Percentiles rank a stretch among this genome's conserved stretches.
Evolutionary conservation across 345 rosid species (phyloP).

Genomic region (Nephelium lappaceum): DNA sequence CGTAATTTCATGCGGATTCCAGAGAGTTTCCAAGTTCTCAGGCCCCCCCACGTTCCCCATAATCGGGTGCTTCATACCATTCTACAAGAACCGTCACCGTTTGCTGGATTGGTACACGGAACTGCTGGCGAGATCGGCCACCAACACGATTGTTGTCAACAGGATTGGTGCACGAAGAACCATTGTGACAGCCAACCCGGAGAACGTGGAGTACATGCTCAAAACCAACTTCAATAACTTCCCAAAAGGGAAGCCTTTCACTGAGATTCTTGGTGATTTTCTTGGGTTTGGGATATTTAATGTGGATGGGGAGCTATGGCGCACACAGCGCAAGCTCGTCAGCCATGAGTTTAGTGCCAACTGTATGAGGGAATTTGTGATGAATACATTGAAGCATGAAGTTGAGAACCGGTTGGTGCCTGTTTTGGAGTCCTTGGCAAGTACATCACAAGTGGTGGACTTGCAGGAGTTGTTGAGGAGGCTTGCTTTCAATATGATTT

Average conservation of each 20-base stretch:
- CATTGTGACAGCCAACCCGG: slow-evolving; percentile 71
- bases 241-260: slow-evolving; percentile 89
- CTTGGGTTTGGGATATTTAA: slow-evolving; percentile 76
- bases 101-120: slow-evolving; percentile 84
- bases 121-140: slow-evolving; percentile 54
- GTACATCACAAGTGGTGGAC: slow-evolving; percentile 36
- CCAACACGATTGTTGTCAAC: slow-evolving; percentile 57
- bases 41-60: slow-evolving; percentile 60
- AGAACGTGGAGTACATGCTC: slow-evolving; percentile 78
- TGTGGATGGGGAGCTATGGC: slow-evolving; percentile 69
- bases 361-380: slow-evolving; percentile 42
- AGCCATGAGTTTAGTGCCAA: slow-evolving; percentile 53
- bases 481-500: slow-evolving; percentile 50
- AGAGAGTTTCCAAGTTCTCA: slow-evolving; percentile 12
- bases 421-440: slow-evolving; percentile 41
- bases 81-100: slow-evolving; percentile 63
- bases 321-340: slow-evolving; percentile 54
- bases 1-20: slow-evolving; percentile 19
- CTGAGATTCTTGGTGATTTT: slow-evolving; percentile 80
- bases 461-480: slow-evolving; percentile 61
- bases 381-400: slow-evolving; percentile 39
- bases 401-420: slow-evolving; percentile 50
- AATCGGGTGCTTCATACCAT: slow-evolving; percentile 73
- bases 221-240: slow-evolving; percentile 80
- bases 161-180: slow-evolving; percentile 68